These are phyloP conservation scores for Dryas alaskensis DNA, from an alignment of 306 rosid species.

Conservation along the genomic window DNA sequence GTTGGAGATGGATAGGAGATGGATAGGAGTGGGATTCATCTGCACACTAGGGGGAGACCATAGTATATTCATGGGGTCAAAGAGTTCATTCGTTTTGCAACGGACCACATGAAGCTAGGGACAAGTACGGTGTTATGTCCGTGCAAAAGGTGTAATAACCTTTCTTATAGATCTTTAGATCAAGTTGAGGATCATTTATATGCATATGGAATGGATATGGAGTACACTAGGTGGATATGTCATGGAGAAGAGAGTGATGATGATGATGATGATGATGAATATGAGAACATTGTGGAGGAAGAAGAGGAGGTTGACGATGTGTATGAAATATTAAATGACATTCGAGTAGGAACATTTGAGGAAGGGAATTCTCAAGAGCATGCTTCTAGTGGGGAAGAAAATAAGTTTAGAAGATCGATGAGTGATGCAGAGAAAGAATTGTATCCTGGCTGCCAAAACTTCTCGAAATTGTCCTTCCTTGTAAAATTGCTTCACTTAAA, in stretches of 20 bases:
- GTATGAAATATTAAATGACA: background rate
- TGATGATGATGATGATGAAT: background rate
- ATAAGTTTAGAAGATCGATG: background rate
- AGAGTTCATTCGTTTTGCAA: background rate
- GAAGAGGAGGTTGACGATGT: background rate
- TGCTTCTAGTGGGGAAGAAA: background rate
- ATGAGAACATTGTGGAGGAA: background rate
- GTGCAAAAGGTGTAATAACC: background rate
- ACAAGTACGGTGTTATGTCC: background rate
- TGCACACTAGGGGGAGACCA: background rate
- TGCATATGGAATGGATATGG: background rate
- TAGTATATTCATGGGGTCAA: background rate
- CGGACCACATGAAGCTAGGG: background rate
- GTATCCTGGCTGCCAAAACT: background rate
- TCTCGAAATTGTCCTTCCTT: background rate
- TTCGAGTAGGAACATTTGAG: background rate
- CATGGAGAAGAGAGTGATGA: background rate
- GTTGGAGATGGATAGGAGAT: background rate
- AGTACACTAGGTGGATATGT: no score
- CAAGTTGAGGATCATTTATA: background rate
- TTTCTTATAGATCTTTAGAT: background rate
- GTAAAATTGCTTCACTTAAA: conserved; percentile 3
- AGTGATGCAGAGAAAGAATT: background rate
- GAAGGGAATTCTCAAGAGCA: background rate
- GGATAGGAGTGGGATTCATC: background rate